Evolutionary conservation across 2,329 filamentous ascomycete species (phyloP).

Genomic region (Neofusicoccum kwambonambiense): DNA sequence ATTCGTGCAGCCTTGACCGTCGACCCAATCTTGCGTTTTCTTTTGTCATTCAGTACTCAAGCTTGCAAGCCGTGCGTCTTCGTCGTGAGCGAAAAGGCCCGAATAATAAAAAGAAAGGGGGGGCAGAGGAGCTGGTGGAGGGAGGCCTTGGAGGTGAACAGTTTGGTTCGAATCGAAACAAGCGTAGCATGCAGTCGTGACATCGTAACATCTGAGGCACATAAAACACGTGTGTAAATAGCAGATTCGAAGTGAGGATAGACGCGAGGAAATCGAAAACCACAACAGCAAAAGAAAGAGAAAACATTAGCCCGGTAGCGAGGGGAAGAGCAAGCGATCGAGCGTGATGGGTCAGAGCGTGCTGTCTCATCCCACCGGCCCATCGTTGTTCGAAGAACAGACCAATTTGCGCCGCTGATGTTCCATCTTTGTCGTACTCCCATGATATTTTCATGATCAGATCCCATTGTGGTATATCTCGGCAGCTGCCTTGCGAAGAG

Average conservation of each 20-base stretch:
- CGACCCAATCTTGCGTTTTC: background rate
- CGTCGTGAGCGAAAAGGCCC: background rate
- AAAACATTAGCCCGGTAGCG: conserved; percentile 9
- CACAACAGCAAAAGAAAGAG: background rate
- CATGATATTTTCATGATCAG: conserved; percentile 17
- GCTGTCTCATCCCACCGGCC: background rate
- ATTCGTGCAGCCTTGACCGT: background rate
- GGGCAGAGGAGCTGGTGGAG: background rate
- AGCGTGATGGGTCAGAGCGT: conserved; percentile 8
- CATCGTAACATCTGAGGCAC: conserved; percentile 18
- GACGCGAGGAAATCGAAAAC: background rate
- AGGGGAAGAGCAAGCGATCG: conserved; percentile 10
- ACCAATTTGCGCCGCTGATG: conserved; percentile 15
- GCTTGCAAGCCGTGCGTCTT: conserved; percentile 1
- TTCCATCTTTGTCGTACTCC: conserved; percentile 14
- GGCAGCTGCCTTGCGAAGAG: conserved; percentile 5
- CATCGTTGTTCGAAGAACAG: conserved; percentile 3
- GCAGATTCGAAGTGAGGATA: background rate
- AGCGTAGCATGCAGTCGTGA: conserved; percentile 14
- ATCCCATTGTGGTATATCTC: conserved; percentile 16
- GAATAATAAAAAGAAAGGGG: background rate
- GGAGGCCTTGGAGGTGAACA: background rate
- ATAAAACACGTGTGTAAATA: conserved; percentile 9
- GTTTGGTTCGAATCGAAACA: conserved; percentile 6
- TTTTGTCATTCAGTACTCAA: background rate